phyloP scores from a whole-genome alignment of 2,329 filamentous ascomycete genomes.

The Aureobasidium pullulans region DNA sequence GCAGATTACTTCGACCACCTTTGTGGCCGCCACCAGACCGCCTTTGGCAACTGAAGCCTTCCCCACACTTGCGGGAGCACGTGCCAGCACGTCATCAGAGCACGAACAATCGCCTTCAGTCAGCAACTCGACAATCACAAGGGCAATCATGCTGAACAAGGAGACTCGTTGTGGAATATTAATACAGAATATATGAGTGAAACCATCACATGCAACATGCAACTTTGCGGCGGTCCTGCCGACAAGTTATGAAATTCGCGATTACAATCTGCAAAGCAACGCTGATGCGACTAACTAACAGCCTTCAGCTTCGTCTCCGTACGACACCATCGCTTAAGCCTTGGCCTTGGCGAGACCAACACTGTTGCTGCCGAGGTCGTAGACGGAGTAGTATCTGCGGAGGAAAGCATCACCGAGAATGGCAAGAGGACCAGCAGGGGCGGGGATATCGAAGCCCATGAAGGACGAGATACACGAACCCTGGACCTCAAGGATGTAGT shows the following conservation, averaged over 20 bases:
- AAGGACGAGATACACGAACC: constrained; percentile 96
- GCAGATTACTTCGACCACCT: background rate
- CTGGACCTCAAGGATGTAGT: constrained; percentile 94
- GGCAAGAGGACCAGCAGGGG: constrained; percentile 80
- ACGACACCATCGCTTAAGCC: constrained; percentile 18
- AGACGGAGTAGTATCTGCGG: constrained; percentile 89
- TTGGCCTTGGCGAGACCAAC: constrained; percentile 87
- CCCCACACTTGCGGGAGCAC: background rate
- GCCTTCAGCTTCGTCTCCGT: background rate
- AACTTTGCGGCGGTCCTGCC: background rate
- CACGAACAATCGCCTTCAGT: background rate
- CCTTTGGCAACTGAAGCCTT: background rate
- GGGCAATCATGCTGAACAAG: background rate
- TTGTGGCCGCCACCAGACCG: background rate
- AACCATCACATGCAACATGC: background rate
- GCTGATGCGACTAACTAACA: background rate
- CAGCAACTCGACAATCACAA: background rate
- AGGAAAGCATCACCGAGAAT: constrained; percentile 84
- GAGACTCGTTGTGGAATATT: background rate
- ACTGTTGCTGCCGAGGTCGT: constrained; percentile 81
- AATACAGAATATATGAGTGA: background rate
- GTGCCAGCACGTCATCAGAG: background rate
- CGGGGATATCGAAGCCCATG: constrained; percentile 84
- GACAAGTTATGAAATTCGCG: background rate
- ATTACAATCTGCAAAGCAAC: constrained; percentile 3